These are phyloP conservation scores for Mucor lusitanicus DNA, from an alignment of 371 early-diverging fungal species.

Conservation along the genomic window DNA sequence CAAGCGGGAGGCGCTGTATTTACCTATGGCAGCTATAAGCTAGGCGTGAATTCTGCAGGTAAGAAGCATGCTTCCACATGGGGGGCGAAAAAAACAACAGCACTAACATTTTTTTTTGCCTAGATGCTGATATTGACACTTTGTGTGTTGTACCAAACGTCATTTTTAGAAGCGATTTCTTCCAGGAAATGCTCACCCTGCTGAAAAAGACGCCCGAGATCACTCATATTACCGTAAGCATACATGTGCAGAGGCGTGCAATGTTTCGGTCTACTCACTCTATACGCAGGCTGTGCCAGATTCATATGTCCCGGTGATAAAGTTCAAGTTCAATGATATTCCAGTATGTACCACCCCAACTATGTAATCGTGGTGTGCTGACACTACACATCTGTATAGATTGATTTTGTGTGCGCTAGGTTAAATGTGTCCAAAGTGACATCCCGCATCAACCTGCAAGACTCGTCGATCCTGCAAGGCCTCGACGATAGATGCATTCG, in stretches of 20 bases:
- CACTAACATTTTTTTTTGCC: no score
- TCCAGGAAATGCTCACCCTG: conserved; percentile 68
- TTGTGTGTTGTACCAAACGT: conserved; percentile 88
- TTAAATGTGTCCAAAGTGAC: conserved; percentile 66
- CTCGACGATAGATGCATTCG: conserved; percentile 81
- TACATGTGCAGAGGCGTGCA: background rate
- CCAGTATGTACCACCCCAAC: conserved; percentile 35
- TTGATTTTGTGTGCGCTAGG: conserved; percentile 87
- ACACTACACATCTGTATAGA: conserved; percentile 43
- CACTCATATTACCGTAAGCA: conserved; percentile 63
- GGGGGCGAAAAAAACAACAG: no score
- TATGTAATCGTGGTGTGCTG: background rate
- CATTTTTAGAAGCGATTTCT: conserved; percentile 84
- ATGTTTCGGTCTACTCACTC: background rate
- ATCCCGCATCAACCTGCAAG: conserved; percentile 69
- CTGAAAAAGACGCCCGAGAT: conserved; percentile 66
- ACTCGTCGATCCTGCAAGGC: conserved; percentile 68
- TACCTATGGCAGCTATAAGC: conserved; percentile 91
- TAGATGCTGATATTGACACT: conserved; percentile 91
- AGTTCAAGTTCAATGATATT: conserved; percentile 71
- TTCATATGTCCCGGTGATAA: conserved; percentile 91
- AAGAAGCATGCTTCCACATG: conserved; percentile 2
- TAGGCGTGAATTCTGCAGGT: conserved; percentile 89
- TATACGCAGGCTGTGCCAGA: conserved; percentile 58
- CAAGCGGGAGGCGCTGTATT: conserved; percentile 79